These are phyloP conservation scores for Ceratocystis lukuohia DNA, from an alignment of 2,329 filamentous ascomycete genomes.

Conservation along the genomic window DNA sequence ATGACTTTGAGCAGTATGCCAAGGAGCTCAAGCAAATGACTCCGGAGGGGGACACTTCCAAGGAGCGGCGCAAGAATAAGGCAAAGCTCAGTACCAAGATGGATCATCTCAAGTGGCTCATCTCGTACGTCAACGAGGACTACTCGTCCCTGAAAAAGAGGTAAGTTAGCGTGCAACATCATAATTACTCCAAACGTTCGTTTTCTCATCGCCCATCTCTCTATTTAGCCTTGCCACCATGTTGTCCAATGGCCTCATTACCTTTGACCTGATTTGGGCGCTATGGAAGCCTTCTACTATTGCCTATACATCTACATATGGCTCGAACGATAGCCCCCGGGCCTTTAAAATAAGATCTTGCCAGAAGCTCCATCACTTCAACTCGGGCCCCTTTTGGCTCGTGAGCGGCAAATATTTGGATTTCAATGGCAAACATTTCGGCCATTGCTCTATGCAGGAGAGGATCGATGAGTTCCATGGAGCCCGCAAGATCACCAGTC, in stretches of 20 bases:
- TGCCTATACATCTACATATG: slow-evolving; percentile 64
- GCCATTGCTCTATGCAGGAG: slow-evolving; percentile 55
- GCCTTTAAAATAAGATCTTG: slow-evolving; percentile 72
- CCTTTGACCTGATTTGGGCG: slow-evolving; percentile 79
- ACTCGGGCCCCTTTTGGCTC: not conserved
- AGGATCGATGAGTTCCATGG: slow-evolving; percentile 68
- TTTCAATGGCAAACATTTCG: slow-evolving; percentile 36
- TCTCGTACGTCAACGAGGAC: slow-evolving; percentile 69
- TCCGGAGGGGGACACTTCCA: slow-evolving; percentile 21
- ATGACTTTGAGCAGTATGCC: slow-evolving; percentile 54
- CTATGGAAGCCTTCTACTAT: slow-evolving; percentile 79
- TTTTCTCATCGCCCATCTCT: no score
- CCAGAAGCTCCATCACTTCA: slow-evolving; percentile 44
- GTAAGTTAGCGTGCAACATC: slow-evolving; percentile 21
- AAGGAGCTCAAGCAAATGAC: slow-evolving; percentile 51
- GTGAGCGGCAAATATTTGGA: not conserved
- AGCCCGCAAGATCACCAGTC: slow-evolving; percentile 64
- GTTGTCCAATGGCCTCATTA: slow-evolving; percentile 69
- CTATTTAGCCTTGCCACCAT: slow-evolving; percentile 56
- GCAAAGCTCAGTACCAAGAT: slow-evolving; percentile 40
- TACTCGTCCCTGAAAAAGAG: slow-evolving; percentile 62
- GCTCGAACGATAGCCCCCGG: slow-evolving; percentile 59
- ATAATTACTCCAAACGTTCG: no score
- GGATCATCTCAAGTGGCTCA: slow-evolving; percentile 58
- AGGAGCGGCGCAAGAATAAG: slow-evolving; percentile 43